Conservation (phyloP, 805 yeast genomes). For the Debaryomyces hansenii region DNA sequence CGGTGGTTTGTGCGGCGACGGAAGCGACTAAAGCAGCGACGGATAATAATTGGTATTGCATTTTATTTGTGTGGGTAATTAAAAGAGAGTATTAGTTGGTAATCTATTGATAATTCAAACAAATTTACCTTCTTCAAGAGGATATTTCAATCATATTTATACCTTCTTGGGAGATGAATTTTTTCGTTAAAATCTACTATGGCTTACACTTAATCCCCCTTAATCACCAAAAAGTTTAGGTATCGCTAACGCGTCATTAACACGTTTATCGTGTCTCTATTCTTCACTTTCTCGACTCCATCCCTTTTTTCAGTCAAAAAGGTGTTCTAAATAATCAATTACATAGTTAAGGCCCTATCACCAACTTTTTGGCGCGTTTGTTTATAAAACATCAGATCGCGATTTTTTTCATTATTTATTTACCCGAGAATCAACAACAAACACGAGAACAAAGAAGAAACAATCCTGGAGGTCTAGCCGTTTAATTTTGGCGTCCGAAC, state of each 20-base stretch:
- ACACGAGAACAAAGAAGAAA: background rate
- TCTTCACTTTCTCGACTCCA: background rate
- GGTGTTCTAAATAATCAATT: background rate
- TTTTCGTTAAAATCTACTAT: background rate
- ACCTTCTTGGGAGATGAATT: constrained; percentile 4
- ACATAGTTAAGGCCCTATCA: background rate
- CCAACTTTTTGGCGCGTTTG: background rate
- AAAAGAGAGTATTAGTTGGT: constrained; percentile 8
- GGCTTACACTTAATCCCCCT: no score
- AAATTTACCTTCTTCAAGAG: constrained; percentile 2
- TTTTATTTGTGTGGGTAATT: constrained; percentile 9
- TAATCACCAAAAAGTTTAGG: background rate
- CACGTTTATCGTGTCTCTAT: background rate
- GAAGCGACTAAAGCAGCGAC: constrained; percentile 24
- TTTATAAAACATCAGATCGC: background rate
- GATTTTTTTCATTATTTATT: background rate
- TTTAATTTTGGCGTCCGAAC: no score
- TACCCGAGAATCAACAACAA: background rate
- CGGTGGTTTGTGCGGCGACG: constrained; percentile 19
- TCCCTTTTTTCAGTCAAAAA: background rate
- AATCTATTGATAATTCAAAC: background rate
- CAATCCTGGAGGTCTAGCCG: no score
- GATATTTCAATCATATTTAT: constrained; percentile 14
- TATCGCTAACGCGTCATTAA: background rate
- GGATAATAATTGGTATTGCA: constrained; percentile 24